Conservation (phyloP, 805 yeast genomes). For the Helenozyma rhizophorensis region DNA sequence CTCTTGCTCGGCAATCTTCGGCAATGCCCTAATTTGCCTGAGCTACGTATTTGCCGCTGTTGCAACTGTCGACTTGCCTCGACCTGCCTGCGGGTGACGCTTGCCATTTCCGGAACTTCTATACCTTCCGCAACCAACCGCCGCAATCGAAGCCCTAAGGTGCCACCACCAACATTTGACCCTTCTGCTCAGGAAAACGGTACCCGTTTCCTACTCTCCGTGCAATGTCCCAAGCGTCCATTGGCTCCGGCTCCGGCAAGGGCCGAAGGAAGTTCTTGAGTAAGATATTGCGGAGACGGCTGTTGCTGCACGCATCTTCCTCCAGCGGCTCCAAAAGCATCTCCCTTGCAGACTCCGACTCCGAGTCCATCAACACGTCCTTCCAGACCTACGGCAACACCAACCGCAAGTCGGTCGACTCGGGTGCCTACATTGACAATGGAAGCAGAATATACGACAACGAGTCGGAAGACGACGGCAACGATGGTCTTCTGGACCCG, state of each 20-base stretch:
- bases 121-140: too few species aligned
- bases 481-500: constrained; percentile 14
- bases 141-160: too few species aligned
- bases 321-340: constrained; percentile 1
- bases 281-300: constrained; percentile 11
- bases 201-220: too few species aligned
- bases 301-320: constrained; percentile 3
- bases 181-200: too few species aligned
- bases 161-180: too few species aligned
- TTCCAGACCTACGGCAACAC: not conserved
- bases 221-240: not conserved
- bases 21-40: too few species aligned
- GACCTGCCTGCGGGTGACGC: too few species aligned
- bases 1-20: too few species aligned
- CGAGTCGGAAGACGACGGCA: constrained; percentile 10
- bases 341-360: not conserved
- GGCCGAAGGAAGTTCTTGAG: constrained; percentile 12
- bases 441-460: constrained; percentile 17
- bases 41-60: too few species aligned
- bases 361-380: too few species aligned
- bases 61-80: too few species aligned
- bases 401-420: not conserved
- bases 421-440: constrained; percentile 15
- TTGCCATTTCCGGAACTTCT: too few species aligned
- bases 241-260: not conserved